Conservation (phyloP, 176 grass and related monocot species). For the Bromus sterilis region DNA sequence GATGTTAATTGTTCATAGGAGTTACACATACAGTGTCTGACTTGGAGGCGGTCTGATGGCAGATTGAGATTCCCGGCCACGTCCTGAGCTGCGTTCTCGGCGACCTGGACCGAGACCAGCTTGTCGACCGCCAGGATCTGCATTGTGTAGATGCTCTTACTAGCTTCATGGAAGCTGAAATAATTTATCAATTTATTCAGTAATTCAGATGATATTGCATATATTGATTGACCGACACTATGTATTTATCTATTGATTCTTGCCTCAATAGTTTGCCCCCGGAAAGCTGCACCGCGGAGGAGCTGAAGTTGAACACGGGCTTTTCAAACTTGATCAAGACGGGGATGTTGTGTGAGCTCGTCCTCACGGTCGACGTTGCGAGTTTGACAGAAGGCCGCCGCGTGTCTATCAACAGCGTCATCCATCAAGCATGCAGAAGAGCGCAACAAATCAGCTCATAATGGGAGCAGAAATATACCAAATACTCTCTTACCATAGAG, state of each 20-base stretch:
- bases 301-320: conserved; percentile 86
- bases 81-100: conserved; percentile 65
- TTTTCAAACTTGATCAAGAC: conserved; percentile 84
- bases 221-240: background rate
- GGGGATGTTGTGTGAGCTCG: conserved; percentile 48
- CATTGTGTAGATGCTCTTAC: conserved; percentile 65
- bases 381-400: conserved; percentile 69
- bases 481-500: no score
- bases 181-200: background rate
- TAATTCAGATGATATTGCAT: background rate
- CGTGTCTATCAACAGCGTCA: conserved; percentile 31
- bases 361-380: conserved; percentile 53
- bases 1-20: background rate
- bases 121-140: conserved; percentile 51
- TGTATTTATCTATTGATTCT: background rate
- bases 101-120: conserved; percentile 60
- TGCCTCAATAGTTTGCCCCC: conserved; percentile 71
- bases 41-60: conserved; percentile 71
- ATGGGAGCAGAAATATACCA: no score
- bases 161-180: conserved; percentile 77
- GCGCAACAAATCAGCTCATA: background rate
- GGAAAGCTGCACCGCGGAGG: conserved; percentile 54
- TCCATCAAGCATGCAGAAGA: background rate
- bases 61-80: conserved; percentile 78
- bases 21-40: conserved; percentile 69